Base-by-base conservation (phyloP, 257 asterid species). In the Solanum medicagineum region DNA sequence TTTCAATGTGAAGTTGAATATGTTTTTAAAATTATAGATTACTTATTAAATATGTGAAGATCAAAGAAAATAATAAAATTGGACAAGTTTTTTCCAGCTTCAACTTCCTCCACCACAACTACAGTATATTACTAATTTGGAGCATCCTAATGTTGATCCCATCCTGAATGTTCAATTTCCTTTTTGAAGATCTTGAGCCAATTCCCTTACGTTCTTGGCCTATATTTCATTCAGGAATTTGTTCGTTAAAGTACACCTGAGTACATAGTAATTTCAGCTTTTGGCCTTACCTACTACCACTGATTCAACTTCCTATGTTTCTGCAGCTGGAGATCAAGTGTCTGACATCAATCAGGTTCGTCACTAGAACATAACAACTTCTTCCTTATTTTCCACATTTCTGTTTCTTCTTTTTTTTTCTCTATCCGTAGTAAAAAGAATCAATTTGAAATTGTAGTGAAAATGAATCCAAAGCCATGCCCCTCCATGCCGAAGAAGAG, bases 311-410 rank as follows among this genome's bases (percentile, higher is more conserved):
- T 87, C 51, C 54, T 83, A 59, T 71, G 55, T 55, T 81, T 74
- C 85, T 83, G 84, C 87, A 91, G 93, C 87, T 89, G 87, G 92
- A 91, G 86, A 90, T 91, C 63, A 87, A 69, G 86, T 91, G 93
- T 65, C 88, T 91, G 13, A 90, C 92, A 83, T 89, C 93, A 44
- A 74, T 75, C 86, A 91, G 92, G 93, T 89, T 86, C 19, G 86
- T 83, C 65, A 10, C 71, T 69, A 32, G 44, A 69, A 8, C 32
- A 36, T 29, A 8, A 40, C 11, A 32, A 20, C 45, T 66, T 63
- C 22, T 44, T 29, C 53, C 57, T 20, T 19, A 63, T 45, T 80
- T 45, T 29, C 83, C 16, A 79, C 49, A 16, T 79, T 20, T 81
- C 56, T 29, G 10, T 7, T 77, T 77, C 84, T 20, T 4, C 2